These are phyloP conservation scores for Hymenoscyphus fructigenus DNA, from an alignment of 2,329 filamentous ascomycete genomes.

Conservation along the genomic window DNA sequence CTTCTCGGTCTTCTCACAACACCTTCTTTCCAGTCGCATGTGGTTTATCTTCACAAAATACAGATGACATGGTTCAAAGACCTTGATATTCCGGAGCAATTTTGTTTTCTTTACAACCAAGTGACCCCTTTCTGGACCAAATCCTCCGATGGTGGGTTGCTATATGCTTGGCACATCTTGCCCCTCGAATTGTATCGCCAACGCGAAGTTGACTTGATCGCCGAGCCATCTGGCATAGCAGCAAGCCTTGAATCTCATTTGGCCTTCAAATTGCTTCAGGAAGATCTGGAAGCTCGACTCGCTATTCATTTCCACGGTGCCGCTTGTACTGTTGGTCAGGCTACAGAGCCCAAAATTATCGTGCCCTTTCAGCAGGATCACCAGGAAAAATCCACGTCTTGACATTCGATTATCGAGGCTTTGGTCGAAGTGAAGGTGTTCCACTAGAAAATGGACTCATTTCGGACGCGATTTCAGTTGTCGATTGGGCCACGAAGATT, in stretches of 20 bases:
- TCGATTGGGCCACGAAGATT: constrained; percentile 67
- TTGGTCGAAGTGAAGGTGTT: constrained; percentile 70
- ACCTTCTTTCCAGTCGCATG: constrained; percentile 49
- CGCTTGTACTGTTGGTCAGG: constrained; percentile 63
- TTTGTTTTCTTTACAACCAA: constrained; percentile 75
- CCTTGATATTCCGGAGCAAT: constrained; percentile 71
- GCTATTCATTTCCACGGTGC: constrained; percentile 48
- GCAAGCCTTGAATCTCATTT: constrained; percentile 18
- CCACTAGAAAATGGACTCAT: constrained; percentile 80
- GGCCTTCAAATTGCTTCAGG: constrained; percentile 59
- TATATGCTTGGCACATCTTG: constrained; percentile 88
- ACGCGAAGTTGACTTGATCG: constrained; percentile 61
- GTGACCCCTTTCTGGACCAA: constrained; percentile 77
- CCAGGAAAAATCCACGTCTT: constrained; percentile 71
- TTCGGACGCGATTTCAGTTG: constrained; percentile 69
- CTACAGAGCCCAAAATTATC: constrained; percentile 72
- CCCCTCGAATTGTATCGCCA: constrained; percentile 73
- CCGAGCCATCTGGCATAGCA: constrained; percentile 37
- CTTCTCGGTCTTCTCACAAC: constrained; percentile 47
- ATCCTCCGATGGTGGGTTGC: constrained; percentile 69
- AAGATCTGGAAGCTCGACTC: constrained; percentile 61
- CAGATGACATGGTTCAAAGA: constrained; percentile 72
- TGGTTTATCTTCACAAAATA: constrained; percentile 78
- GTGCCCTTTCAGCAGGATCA: constrained; percentile 69
- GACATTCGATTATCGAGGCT: constrained; percentile 86